Conservation (phyloP, 2,329 filamentous ascomycete species). For the Beauveria bassiana region DNA sequence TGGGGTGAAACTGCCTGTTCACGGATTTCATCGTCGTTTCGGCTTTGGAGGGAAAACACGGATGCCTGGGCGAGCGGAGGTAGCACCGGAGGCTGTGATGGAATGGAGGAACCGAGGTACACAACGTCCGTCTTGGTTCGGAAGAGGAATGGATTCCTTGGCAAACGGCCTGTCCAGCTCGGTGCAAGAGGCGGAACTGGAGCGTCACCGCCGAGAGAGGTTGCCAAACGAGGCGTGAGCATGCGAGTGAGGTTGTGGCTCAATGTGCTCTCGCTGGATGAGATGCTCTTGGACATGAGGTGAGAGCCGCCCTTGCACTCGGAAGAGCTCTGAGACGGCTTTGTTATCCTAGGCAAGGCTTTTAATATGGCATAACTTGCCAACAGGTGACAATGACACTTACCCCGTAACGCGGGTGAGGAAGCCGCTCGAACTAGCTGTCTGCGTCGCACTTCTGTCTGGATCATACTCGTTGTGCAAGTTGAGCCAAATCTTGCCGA, state of each 20-base stretch:
- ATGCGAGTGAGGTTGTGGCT: neutral
- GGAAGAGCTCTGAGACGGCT: neutral
- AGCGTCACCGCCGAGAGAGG: neutral
- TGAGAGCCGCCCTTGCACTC: neutral
- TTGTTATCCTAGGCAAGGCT: neutral
- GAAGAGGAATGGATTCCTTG: slow-evolving; percentile 5
- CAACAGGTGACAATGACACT: neutral
- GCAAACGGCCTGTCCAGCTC: neutral
- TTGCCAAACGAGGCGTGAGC: neutral
- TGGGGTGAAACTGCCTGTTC: neutral
- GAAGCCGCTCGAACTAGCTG: neutral
- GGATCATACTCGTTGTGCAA: slow-evolving; percentile 33
- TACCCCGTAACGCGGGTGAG: neutral
- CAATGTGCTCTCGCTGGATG: slow-evolving; percentile 1
- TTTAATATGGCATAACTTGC: neutral
- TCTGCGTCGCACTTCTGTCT: slow-evolving; percentile 17
- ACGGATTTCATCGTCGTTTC: neutral
- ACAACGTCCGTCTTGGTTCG: neutral
- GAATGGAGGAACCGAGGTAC: neutral
- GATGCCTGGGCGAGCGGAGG: neutral
- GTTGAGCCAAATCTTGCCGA: slow-evolving; percentile 36
- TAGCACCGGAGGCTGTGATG: neutral
- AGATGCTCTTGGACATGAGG: neutral
- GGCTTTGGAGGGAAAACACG: neutral
- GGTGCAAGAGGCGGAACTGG: neutral